Percentiles rank a stretch among this genome's conserved stretches.
phyloP scores from a whole-genome alignment of 2,329 filamentous ascomycete species.

The Beauveria scarabaeidicola region DNA sequence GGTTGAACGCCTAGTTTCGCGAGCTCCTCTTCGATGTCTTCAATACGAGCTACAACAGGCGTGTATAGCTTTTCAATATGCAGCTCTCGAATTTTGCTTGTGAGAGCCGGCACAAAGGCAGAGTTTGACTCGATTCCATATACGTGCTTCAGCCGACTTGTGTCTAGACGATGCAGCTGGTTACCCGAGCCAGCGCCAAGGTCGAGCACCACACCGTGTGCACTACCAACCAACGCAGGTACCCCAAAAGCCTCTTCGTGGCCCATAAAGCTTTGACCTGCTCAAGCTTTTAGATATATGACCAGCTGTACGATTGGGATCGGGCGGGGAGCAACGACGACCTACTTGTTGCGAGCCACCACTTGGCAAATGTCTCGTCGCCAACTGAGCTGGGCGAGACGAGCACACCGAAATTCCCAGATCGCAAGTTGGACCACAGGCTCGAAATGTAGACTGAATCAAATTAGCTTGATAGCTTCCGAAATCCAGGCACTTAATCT shows the following conservation, averaged over 20 bases:
- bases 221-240: neutral
- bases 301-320: neutral
- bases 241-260: neutral
- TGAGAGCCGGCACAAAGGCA: slow-evolving; percentile 22
- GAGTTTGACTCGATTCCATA: slow-evolving; percentile 35
- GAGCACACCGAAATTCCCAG: neutral
- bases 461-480: too few relatives aligned
- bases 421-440: neutral
- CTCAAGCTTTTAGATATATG: neutral
- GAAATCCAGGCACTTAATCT: too few relatives aligned
- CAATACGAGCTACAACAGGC: slow-evolving; percentile 27
- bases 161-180: slow-evolving; percentile 31
- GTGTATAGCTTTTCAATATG: slow-evolving; percentile 28
- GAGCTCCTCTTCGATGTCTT: slow-evolving; percentile 27
- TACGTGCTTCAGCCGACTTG: slow-evolving; percentile 22
- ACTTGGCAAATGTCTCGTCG: neutral
- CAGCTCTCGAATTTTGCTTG: slow-evolving; percentile 20
- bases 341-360: slow-evolving; percentile 1
- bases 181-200: slow-evolving; percentile 35
- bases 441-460: neutral
- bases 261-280: neutral
- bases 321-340: neutral
- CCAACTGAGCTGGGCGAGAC: neutral
- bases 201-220: slow-evolving; percentile 27
- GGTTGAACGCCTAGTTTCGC: slow-evolving; percentile 26